phyloP scores from a whole-genome alignment of 2,329 filamentous ascomycete species.

The Orbilia blumenaviensis region DNA sequence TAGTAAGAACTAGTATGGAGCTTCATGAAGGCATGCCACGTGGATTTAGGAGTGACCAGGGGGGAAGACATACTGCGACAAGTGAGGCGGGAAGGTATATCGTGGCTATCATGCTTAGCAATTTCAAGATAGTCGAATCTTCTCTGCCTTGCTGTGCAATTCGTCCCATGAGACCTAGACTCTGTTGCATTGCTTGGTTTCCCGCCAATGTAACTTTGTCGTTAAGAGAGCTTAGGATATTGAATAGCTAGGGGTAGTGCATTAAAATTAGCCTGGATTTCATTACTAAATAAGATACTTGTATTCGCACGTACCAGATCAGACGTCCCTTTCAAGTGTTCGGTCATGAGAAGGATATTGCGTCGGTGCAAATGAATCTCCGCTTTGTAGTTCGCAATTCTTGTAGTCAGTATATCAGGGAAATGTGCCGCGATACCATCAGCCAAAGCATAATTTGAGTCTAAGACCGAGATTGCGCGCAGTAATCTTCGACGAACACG shows the following conservation, averaged over 20 bases:
- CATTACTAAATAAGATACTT: too few species aligned
- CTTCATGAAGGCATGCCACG: background rate
- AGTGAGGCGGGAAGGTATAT: constrained; percentile 39
- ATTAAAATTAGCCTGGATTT: too few species aligned
- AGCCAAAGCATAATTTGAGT: constrained; percentile 22
- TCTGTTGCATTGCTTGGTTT: constrained; percentile 34
- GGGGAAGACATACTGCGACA: constrained; percentile 20
- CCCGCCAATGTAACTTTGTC: constrained; percentile 18
- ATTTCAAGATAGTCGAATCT: constrained; percentile 30
- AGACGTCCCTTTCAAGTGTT: constrained; percentile 31
- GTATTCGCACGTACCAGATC: constrained; percentile 12
- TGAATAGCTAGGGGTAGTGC: constrained; percentile 47
- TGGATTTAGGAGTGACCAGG: background rate
- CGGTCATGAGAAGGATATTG: constrained; percentile 26
- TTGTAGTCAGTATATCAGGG: background rate
- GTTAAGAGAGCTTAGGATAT: constrained; percentile 22
- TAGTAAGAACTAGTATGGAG: background rate
- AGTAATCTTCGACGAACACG: constrained; percentile 13
- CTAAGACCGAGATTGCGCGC: constrained; percentile 23
- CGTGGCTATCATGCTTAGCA: constrained; percentile 38
- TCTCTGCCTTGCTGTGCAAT: constrained; percentile 33
- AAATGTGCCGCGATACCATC: constrained; percentile 25
- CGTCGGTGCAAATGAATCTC: constrained; percentile 18
- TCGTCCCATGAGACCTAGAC: constrained; percentile 29
- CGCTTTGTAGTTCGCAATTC: constrained; percentile 29